Evolutionary conservation across 2,329 filamentous ascomycete species (phyloP).

Genomic region (Aspergillus thermomutatus): DNA sequence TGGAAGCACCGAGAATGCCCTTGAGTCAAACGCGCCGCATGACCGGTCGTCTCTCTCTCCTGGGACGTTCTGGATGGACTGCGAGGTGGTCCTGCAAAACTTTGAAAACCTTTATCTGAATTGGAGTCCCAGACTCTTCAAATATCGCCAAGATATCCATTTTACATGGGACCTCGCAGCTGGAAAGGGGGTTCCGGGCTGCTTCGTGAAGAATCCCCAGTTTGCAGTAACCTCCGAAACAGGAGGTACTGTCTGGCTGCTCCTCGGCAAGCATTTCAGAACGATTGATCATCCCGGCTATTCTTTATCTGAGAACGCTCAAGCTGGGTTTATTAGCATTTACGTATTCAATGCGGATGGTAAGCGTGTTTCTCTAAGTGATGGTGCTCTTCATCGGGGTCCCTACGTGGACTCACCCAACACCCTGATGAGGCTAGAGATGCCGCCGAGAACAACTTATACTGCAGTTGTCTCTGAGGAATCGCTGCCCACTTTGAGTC

Average conservation of each 20-base stretch:
- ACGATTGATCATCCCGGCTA: slow-evolving; percentile 46
- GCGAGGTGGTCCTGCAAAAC: slow-evolving; percentile 82
- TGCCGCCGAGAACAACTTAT: slow-evolving; percentile 49
- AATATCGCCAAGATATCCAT: slow-evolving; percentile 79
- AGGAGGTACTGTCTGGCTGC: slow-evolving; percentile 70
- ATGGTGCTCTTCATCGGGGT: slow-evolving; percentile 67
- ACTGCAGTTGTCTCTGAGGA: slow-evolving; percentile 74
- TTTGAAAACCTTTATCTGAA: slow-evolving; percentile 97
- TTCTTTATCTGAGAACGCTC: slow-evolving; percentile 45
- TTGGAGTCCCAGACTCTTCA: slow-evolving; percentile 88
- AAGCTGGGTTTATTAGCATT: slow-evolving; percentile 80
- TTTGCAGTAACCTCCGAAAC: slow-evolving; percentile 53
- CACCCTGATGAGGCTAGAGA: slow-evolving; percentile 73
- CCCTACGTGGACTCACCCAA: slow-evolving; percentile 95
- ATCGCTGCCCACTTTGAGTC: slow-evolving; percentile 66
- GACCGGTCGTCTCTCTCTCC: slow-evolving; percentile 42
- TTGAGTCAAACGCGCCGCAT: slow-evolving; percentile 11
- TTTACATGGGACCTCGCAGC: slow-evolving; percentile 73
- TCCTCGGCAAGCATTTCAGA: slow-evolving; percentile 82
- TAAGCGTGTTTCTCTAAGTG: slow-evolving; percentile 68
- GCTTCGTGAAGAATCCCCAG: slow-evolving; percentile 64
- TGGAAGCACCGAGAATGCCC: slow-evolving; percentile 21
- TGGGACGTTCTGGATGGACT: slow-evolving; percentile 91
- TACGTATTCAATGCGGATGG: slow-evolving; percentile 74
- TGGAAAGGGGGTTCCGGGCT: slow-evolving; percentile 62